These are phyloP conservation scores for Picocystis sp. DNA, from an alignment of 163 green algal species.

Conservation along the genomic window DNA sequence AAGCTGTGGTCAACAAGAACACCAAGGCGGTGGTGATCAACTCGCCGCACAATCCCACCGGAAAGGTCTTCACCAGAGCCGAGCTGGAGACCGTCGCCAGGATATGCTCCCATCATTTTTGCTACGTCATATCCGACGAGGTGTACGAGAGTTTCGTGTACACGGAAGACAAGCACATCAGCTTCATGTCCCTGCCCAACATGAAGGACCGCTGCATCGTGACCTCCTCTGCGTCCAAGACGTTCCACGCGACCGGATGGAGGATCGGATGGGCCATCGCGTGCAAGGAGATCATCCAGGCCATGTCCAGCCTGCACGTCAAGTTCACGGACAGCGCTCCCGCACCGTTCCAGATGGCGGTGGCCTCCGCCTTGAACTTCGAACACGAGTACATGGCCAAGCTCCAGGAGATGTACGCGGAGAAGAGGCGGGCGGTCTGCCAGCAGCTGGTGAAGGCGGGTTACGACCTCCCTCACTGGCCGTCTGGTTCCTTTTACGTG, in stretches of 20 bases:
- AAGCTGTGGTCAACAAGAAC: constrained; percentile 29
- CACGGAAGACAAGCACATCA: constrained; percentile 29
- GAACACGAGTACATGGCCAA: too few relatives aligned
- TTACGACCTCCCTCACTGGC: too few relatives aligned
- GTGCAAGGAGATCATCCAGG: constrained; percentile 6
- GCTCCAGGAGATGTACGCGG: too few relatives aligned
- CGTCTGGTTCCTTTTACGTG: too few relatives aligned
- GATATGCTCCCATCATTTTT: constrained; percentile 36
- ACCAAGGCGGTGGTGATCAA: constrained; percentile 66
- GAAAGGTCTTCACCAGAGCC: constrained; percentile 43
- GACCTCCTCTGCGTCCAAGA: constrained; percentile 66
- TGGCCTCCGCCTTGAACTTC: constrained; percentile 7
- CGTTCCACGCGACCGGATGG: constrained; percentile 69
- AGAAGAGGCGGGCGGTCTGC: too few relatives aligned
- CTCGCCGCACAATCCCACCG: constrained; percentile 67
- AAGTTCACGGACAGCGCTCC: constrained; percentile 16
- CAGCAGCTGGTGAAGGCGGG: too few relatives aligned
- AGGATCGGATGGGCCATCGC: constrained; percentile 42
- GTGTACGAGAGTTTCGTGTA: constrained; percentile 46
- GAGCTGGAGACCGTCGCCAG: constrained; percentile 50
- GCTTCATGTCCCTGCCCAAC: constrained; percentile 33
- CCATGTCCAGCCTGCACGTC: constrained; percentile 11
- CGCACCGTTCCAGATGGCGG: constrained; percentile 13
- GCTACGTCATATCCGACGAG: constrained; percentile 50
- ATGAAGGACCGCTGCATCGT: constrained; percentile 47